These are phyloP conservation scores for Leccinum broughii DNA, from an alignment of 768 basidiomycete species.

Conservation along the genomic window DNA sequence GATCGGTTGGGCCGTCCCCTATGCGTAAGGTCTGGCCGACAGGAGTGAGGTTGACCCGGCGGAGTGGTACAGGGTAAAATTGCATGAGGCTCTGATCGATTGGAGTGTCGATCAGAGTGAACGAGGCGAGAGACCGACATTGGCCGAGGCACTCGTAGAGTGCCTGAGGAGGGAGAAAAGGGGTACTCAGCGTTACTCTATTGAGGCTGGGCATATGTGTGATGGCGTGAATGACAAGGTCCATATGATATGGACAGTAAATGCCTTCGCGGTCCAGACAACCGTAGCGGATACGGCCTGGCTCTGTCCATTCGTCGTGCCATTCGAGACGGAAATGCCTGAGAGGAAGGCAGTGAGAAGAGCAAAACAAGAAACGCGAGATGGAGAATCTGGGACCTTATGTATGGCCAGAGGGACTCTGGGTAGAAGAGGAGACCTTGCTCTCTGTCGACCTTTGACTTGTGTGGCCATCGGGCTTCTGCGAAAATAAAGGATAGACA, in stretches of 20 bases:
- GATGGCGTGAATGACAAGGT: conserved; percentile 27
- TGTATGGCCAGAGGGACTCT: conserved; percentile 29
- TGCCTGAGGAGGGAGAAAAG: conserved; percentile 33
- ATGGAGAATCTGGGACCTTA: conserved; percentile 23
- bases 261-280: conserved; percentile 33
- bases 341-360: not conserved
- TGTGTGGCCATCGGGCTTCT: conserved; percentile 36
- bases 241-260: conserved; percentile 32
- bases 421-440: conserved; percentile 32
- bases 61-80: conserved; percentile 27
- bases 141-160: conserved; percentile 31
- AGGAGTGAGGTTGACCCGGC: conserved; percentile 30
- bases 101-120: conserved; percentile 35
- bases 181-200: conserved; percentile 30
- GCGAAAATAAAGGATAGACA: conserved; percentile 35
- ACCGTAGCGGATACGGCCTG: conserved; percentile 35
- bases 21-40: conserved; percentile 38
- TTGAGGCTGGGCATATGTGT: conserved; percentile 33
- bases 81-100: conserved; percentile 37
- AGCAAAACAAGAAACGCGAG: accelerated
- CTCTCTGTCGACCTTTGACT: conserved; percentile 25
- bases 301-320: conserved; percentile 40
- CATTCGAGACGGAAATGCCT: conserved; percentile 36
- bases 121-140: conserved; percentile 28
- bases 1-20: conserved; percentile 36